Evolutionary conservation across 306 rosid genomes (phyloP).

Genomic region (Hippophae rhamnoides): DNA sequence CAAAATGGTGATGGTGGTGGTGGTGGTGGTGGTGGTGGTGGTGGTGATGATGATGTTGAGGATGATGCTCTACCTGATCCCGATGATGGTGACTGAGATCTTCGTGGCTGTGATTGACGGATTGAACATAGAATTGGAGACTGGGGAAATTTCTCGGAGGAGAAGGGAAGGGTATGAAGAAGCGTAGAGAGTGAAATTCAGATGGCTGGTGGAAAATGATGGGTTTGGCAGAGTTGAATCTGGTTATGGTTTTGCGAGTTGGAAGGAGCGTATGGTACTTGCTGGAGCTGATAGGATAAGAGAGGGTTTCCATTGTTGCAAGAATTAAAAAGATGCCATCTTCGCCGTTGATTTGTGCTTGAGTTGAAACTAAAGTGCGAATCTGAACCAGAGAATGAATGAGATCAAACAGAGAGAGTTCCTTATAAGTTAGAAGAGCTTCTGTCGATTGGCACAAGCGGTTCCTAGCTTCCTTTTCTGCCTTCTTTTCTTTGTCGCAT

Average conservation of each 20-base stretch:
- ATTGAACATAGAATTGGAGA: slow-evolving; percentile 31
- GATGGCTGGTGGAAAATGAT: slow-evolving; percentile 10
- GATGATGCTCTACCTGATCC: slow-evolving; percentile 7
- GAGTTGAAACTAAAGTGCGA: background rate
- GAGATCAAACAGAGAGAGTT: background rate
- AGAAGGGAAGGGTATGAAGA: slow-evolving; percentile 20
- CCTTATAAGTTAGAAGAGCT: background rate
- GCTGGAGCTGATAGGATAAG: slow-evolving; percentile 27
- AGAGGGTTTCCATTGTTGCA: slow-evolving; percentile 42
- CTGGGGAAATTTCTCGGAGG: slow-evolving; percentile 16
- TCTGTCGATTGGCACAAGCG: background rate
- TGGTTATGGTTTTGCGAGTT: slow-evolving; percentile 9
- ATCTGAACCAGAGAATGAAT: background rate
- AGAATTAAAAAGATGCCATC: background rate
- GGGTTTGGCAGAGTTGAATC: slow-evolving; percentile 28
- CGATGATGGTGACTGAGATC: slow-evolving; percentile 4
- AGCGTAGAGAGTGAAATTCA: slow-evolving; percentile 18
- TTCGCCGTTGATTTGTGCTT: background rate
- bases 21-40: slow-evolving; percentile 23
- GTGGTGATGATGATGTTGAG: slow-evolving; percentile 6
- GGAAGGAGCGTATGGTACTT: slow-evolving; percentile 26
- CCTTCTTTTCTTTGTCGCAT: no score
- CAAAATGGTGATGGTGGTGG: slow-evolving; percentile 33
- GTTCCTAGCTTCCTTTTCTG: background rate
- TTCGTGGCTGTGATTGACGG: slow-evolving; percentile 28